Conservation (phyloP, 257 asterid species). For the Solanum arcanum region DNA sequence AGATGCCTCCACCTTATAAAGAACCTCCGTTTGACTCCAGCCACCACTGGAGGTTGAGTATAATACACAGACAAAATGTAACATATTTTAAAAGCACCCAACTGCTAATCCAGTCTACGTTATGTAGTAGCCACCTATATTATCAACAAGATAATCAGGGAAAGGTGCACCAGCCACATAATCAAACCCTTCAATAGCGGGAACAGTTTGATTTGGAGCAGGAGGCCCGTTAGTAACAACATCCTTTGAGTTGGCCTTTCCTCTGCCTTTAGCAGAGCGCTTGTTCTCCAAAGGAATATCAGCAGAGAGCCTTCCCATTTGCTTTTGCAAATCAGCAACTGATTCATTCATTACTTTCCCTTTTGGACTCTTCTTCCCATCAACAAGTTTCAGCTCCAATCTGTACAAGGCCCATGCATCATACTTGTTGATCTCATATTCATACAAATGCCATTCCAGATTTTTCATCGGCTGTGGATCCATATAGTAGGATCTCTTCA, state of each 20-base stretch:
- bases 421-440: conserved; percentile 60
- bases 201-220: neutral
- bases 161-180: conserved; percentile 19
- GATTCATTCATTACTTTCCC: conserved; percentile 62
- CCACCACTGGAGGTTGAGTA: conserved; percentile 3
- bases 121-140: conserved; percentile 39
- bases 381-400: conserved; percentile 54
- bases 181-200: conserved; percentile 32
- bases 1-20: neutral
- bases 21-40: neutral
- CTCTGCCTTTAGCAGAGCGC: conserved; percentile 13
- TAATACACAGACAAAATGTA: conserved; percentile 10
- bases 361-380: conserved; percentile 70
- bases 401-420: conserved; percentile 74
- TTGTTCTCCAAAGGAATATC: conserved; percentile 50
- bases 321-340: conserved; percentile 86
- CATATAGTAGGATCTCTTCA: conserved; percentile 97
- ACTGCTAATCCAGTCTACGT: conserved; percentile 2
- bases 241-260: conserved; percentile 14
- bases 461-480: conserved; percentile 91
- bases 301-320: conserved; percentile 77
- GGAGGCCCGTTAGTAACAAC: neutral
- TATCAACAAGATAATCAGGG: conserved; percentile 44
- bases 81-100: conserved; percentile 16
- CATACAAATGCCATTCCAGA: conserved; percentile 89